phyloP scores from a whole-genome alignment of 2,329 filamentous ascomycete species.

The Fusarium albosuccineum region DNA sequence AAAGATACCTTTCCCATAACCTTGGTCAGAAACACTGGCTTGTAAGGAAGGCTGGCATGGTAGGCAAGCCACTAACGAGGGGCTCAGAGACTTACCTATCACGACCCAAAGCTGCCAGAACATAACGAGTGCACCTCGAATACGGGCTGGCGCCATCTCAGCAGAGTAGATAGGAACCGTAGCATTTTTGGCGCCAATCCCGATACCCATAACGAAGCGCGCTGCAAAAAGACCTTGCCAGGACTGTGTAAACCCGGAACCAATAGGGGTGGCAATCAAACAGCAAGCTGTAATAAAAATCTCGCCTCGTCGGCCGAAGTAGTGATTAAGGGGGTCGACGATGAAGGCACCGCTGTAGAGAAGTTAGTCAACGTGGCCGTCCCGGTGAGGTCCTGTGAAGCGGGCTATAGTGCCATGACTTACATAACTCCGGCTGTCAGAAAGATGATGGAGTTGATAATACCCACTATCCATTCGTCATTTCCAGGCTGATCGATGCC shows the following conservation, averaged over 20 bases:
- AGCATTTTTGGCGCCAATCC: constrained; percentile 73
- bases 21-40: background rate
- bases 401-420: too few species aligned
- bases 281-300: constrained; percentile 65
- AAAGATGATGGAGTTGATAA: too few species aligned
- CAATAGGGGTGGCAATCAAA: constrained; percentile 53
- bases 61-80: too few species aligned
- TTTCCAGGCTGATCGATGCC: too few species aligned
- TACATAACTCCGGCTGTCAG: too few species aligned
- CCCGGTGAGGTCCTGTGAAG: too few species aligned
- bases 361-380: too few species aligned
- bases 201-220: constrained; percentile 74
- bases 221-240: constrained; percentile 75
- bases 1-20: background rate
- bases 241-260: constrained; percentile 62
- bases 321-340: constrained; percentile 69
- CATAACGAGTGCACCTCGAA: constrained; percentile 82
- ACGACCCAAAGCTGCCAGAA: constrained; percentile 67
- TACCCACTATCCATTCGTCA: too few species aligned
- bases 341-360: too few species aligned
- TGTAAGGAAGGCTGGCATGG: too few species aligned
- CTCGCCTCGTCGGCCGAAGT: constrained; percentile 74
- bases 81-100: background rate
- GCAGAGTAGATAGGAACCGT: constrained; percentile 78
- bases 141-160: constrained; percentile 73